Conservation (phyloP, 495 filamentous ascomycete genomes). For the Aspergillus baeticus region DNA sequence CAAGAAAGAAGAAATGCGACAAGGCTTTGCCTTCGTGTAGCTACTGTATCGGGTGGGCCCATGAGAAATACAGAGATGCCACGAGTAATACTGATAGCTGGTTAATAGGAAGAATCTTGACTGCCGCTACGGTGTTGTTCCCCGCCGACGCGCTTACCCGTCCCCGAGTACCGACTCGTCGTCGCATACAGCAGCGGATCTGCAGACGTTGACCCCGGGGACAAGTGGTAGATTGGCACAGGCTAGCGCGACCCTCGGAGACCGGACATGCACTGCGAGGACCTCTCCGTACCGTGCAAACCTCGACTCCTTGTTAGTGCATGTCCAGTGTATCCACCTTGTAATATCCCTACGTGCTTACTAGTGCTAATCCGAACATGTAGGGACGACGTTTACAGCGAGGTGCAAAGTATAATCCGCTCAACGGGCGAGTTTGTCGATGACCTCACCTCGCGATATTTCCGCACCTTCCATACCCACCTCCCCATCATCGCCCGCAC, state of each 20-base stretch:
- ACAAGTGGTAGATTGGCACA: too few relatives aligned
- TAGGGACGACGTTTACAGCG: conserved; percentile 10
- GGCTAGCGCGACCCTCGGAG: too few relatives aligned
- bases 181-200: background rate
- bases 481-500: conserved; percentile 35
- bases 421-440: conserved; percentile 32
- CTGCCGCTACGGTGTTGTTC: conserved; percentile 14
- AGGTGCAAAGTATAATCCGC: conserved; percentile 29
- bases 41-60: conserved; percentile 31
- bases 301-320: too few relatives aligned
- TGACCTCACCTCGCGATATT: conserved; percentile 35
- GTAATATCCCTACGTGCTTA: too few relatives aligned
- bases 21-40: conserved; percentile 33
- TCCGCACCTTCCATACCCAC: conserved; percentile 31
- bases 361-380: background rate
- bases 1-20: conserved; percentile 39
- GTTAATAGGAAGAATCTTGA: conserved; percentile 18
- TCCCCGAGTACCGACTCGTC: background rate
- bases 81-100: background rate
- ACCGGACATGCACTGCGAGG: too few relatives aligned
- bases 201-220: too few relatives aligned
- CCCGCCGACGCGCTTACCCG: background rate
- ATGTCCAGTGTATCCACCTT: too few relatives aligned
- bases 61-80: background rate
- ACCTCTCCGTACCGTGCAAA: too few relatives aligned